Conservation (phyloP, 371 early-diverging fungal genomes). For the Nosema bombycis region DNA sequence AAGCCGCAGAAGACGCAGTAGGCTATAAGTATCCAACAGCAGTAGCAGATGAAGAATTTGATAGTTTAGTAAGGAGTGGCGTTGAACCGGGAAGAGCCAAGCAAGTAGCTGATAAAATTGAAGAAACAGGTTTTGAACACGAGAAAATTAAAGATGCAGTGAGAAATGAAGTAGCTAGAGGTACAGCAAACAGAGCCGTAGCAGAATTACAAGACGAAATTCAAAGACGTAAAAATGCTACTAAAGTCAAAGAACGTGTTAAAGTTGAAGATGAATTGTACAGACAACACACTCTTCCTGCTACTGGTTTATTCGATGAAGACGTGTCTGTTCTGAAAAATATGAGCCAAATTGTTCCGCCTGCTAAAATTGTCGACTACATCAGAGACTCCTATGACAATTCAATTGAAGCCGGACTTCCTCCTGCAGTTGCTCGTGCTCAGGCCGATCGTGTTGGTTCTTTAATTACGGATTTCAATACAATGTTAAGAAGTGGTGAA, state of each 20-base stretch:
- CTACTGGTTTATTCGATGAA: conserved; percentile 14
- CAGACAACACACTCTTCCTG: not conserved
- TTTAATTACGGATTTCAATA: conserved; percentile 21
- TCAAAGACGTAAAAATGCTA: not conserved
- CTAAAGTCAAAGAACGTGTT: not conserved
- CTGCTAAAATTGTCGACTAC: not conserved
- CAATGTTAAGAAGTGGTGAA: conserved; percentile 13
- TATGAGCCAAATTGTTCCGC: conserved; percentile 11
- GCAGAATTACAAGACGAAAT: not conserved
- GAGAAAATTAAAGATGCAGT: not conserved
- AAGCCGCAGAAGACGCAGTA: not conserved
- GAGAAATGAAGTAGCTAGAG: not conserved
- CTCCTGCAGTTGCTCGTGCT: conserved; percentile 23
- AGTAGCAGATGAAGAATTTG: not conserved
- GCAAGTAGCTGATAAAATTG: not conserved
- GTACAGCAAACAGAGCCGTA: not conserved
- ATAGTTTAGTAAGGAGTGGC: not conserved
- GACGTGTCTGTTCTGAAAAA: conserved; percentile 14
- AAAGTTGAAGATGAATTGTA: not conserved
- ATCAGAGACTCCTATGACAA: conserved; percentile 18
- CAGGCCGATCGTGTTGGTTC: conserved; percentile 15
- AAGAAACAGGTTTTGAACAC: not conserved
- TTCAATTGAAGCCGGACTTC: not conserved
- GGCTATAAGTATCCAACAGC: not conserved
- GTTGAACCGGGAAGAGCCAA: not conserved